Conservation (phyloP, 1,139 yeast genomes). For the Nakaseomyces bracarensis region DNA sequence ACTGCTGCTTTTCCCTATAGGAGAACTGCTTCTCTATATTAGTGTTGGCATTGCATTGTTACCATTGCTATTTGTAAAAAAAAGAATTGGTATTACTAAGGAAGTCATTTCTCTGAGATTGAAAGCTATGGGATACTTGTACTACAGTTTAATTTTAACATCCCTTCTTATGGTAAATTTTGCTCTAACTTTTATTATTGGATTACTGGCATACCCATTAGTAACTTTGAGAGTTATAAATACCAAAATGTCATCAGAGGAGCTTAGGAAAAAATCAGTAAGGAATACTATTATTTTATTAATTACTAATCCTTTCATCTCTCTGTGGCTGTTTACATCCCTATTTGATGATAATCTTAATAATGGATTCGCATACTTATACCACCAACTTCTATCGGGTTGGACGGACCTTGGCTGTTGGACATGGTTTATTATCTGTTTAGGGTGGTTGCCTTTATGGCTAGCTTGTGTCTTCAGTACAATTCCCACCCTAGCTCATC, state of each 20-base stretch:
- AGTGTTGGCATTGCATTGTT: constrained; percentile 15
- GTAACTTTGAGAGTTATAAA: constrained; percentile 30
- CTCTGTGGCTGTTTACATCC: constrained; percentile 34
- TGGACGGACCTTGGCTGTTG: constrained; percentile 71
- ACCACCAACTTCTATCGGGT: constrained; percentile 36
- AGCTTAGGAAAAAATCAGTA: constrained; percentile 9
- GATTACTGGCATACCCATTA: constrained; percentile 60
- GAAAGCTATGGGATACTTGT: constrained; percentile 43
- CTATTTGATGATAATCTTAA: constrained; percentile 30
- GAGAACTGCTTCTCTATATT: constrained; percentile 12
- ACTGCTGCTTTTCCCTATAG: constrained; percentile 15
- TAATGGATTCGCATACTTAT: constrained; percentile 42
- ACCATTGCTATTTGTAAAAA: constrained; percentile 15
- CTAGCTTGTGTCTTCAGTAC: constrained; percentile 18
- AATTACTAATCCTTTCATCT: constrained; percentile 49
- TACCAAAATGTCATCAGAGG: neutral
- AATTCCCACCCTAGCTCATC: neutral
- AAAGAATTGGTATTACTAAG: constrained; percentile 14
- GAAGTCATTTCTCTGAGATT: constrained; percentile 25
- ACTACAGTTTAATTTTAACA: constrained; percentile 60
- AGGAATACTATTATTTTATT: constrained; percentile 35
- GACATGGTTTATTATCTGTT: constrained; percentile 73
- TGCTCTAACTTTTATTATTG: constrained; percentile 65
- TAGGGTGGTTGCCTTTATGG: constrained; percentile 88
- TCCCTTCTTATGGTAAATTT: constrained; percentile 78